Base-by-base conservation (phyloP, 2,329 filamentous ascomycete species). In the Cordyceps farinosa region DNA sequence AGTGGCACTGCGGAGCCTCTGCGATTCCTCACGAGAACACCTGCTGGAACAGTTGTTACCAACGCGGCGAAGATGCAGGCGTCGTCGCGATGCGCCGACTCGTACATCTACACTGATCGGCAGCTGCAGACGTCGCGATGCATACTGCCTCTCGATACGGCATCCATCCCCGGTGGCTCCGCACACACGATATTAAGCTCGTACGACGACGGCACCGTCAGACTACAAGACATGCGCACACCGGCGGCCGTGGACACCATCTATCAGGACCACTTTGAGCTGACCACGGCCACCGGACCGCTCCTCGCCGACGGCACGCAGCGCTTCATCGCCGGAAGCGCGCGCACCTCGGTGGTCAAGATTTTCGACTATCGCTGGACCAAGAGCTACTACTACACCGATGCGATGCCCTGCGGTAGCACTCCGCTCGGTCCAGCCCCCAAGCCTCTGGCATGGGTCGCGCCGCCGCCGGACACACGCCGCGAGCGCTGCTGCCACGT, bases 311-410 rank as follows among this genome's bases (percentile, higher is more conserved):
- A 76, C 53, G 79, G 77, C 42, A 68, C 73, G 6, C 76, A 80
- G 34, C 73, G 77, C 27, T 82, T 82, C 61, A 63, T 81, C 5
- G 77, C 73, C 0, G 80, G 78, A 10, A 77, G 75, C 63, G 74
- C 74, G 8, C 70, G 72, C 40, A 71, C 72, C 4, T 70, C 74
- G 1, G 70, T 73, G 7, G 60, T 82, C 65, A 79, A 80, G 65
- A 67, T 80, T 6, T 82, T 82, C 55, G 80, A 82, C 70, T 79
- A 79, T 58, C 78, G 80, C 17, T 80, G 79, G 78, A 65, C 74
- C 0, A 76, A 73, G n/a, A 53, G 62, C n/a, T 82, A 82, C 67
- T 70, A 75, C 60, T 75, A 81, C 69, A 79, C 78, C 3, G 71
- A 75, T 1, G 74, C 73, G 1, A 71, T 81, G 17, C 73, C 78